A percentile compares a stretch with the other conserved stretches of the same genome.
Evolutionary conservation across 2,329 filamentous ascomycete genomes (phyloP).

Genomic region (Amesomyces nigricolor): DNA sequence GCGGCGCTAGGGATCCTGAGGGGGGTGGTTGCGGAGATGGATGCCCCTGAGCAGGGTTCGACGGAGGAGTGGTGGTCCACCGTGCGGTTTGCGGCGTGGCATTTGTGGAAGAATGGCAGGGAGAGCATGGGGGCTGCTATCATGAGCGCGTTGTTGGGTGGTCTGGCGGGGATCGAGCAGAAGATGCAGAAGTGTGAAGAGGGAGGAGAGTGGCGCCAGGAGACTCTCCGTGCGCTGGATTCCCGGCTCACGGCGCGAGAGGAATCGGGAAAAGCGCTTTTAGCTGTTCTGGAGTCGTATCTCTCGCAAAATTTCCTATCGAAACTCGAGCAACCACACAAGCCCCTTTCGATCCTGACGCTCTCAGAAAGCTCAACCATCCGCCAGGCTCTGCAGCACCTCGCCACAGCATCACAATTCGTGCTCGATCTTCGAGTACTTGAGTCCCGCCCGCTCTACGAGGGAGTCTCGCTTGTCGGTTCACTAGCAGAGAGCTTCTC

Average conservation of each 20-base stretch:
- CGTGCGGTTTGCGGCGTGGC: slow-evolving; percentile 54
- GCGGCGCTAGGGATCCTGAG: slow-evolving; percentile 47
- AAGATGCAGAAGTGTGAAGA: slow-evolving; percentile 24
- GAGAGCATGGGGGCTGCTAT: slow-evolving; percentile 62
- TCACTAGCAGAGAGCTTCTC: slow-evolving; percentile 32
- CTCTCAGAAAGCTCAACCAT: slow-evolving; percentile 61
- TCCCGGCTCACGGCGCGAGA: slow-evolving; percentile 20
- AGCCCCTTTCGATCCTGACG: slow-evolving; percentile 48
- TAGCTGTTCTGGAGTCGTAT: slow-evolving; percentile 31
- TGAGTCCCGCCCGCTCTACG: slow-evolving; percentile 61
- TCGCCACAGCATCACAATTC: slow-evolving; percentile 33
- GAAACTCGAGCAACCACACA: slow-evolving; percentile 20
- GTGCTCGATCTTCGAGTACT: slow-evolving; percentile 53
- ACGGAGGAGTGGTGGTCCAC: slow-evolving; percentile 49
- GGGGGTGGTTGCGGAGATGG: slow-evolving; percentile 38
- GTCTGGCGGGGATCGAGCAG: slow-evolving; percentile 38
- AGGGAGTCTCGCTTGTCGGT: slow-evolving; percentile 55
- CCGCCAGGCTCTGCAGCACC: slow-evolving; percentile 40
- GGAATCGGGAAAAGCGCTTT: slow-evolving; percentile 25
- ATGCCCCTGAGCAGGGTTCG: slow-evolving; percentile 19
- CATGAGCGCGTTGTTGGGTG: slow-evolving; percentile 42
- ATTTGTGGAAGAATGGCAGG: slow-evolving; percentile 60
- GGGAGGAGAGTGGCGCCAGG: slow-evolving; percentile 13
- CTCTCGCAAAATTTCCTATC: slow-evolving; percentile 33
- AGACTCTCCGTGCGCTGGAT: slow-evolving; percentile 19